Conservation (phyloP, 1,139 yeast species). For the Magnusiomyces suaveolens region DNA sequence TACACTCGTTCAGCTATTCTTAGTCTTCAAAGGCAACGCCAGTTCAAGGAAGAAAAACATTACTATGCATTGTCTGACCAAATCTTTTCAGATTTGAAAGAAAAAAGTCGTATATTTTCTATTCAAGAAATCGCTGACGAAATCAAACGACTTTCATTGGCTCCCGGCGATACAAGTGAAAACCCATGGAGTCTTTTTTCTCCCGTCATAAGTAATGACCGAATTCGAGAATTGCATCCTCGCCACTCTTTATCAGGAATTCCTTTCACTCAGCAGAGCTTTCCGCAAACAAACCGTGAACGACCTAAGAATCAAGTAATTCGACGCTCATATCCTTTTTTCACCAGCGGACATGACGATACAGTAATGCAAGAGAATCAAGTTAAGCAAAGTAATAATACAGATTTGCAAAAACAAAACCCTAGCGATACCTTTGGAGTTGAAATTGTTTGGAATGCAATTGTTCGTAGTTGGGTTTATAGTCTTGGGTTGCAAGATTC, state of each 20-base stretch:
- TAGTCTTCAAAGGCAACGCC: constrained; percentile 20
- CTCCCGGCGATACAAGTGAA: not conserved
- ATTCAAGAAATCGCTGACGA: constrained; percentile 16
- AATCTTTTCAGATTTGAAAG: constrained; percentile 15
- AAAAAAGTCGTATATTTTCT: constrained; percentile 15
- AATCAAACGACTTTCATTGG: constrained; percentile 13
- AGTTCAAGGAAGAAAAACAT: constrained; percentile 20
- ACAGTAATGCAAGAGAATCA: no score
- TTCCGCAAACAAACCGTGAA: not conserved
- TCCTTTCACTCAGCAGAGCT: not conserved
- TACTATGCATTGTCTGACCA: constrained; percentile 22
- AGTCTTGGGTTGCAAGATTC: constrained; percentile 22
- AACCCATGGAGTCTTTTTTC: not conserved
- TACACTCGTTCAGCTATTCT: constrained; percentile 22
- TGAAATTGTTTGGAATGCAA: constrained; percentile 19
- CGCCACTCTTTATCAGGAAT: not conserved
- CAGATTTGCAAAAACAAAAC: not conserved
- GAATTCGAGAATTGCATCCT: not conserved
- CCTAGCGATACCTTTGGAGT: constrained; percentile 17
- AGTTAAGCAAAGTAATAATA: no score
- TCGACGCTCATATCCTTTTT: not conserved
- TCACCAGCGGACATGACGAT: not conserved
- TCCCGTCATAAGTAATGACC: not conserved
- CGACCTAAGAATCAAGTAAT: not conserved
- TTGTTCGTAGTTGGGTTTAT: constrained; percentile 19